phyloP scores from a whole-genome alignment of 306 rosid genomes.

The Mucuna pruriens region DNA sequence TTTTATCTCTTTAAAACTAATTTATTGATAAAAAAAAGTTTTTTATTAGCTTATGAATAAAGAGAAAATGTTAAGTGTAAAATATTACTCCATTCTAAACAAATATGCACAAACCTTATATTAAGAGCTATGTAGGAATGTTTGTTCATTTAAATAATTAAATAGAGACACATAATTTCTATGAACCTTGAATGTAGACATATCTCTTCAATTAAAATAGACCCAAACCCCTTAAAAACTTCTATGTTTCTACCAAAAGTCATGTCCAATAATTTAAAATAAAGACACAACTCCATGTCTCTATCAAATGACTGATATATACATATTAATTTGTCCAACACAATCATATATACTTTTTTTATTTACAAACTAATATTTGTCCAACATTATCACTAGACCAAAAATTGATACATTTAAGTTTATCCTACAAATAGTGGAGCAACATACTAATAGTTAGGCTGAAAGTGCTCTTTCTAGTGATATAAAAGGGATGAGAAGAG shows the following conservation, averaged over 20 bases:
- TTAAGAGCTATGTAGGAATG: neutral
- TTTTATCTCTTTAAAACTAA: neutral
- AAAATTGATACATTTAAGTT: neutral
- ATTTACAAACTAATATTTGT: neutral
- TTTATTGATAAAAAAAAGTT: neutral
- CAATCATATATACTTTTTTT: neutral
- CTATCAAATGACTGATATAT: neutral
- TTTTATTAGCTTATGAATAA: no score
- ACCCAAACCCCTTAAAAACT: neutral
- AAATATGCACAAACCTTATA: neutral
- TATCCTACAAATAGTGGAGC: neutral
- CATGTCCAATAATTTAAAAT: slow-evolving; percentile 4
- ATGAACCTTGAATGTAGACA: slow-evolving; percentile 19
- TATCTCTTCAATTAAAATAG: slow-evolving; percentile 6
- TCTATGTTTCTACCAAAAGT: neutral
- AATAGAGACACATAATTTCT: neutral
- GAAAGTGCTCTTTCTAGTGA: neutral
- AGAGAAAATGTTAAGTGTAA: neutral
- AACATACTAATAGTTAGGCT: neutral
- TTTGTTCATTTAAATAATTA: neutral
- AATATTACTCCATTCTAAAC: neutral
- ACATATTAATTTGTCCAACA: neutral
- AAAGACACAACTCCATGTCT: neutral
- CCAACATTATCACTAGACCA: neutral
- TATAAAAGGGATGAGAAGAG: neutral